Conservation (phyloP, 805 yeast genomes). For the Ogataea allantospora region DNA sequence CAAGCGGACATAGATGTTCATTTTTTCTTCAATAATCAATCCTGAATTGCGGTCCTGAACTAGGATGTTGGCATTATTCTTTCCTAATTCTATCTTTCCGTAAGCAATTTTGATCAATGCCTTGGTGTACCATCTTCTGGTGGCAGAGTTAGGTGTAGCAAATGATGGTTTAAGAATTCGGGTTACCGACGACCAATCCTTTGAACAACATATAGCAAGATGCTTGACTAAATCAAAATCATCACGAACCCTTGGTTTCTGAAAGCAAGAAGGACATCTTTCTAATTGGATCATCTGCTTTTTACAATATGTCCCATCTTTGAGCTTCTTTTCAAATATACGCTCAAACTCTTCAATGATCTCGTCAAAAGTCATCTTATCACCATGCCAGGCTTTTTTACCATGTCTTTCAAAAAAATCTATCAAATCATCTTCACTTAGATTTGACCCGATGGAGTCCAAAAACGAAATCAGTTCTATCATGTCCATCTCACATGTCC, state of each 20-base stretch:
- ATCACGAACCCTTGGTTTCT: slow-evolving; percentile 50
- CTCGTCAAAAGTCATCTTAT: slow-evolving; percentile 43
- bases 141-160: slow-evolving; percentile 78
- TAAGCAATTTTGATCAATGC: slow-evolving; percentile 79
- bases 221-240: slow-evolving; percentile 79
- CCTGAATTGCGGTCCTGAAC: slow-evolving; percentile 94
- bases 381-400: slow-evolving; percentile 55
- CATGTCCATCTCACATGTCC: slow-evolving; percentile 47
- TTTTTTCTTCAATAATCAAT: slow-evolving; percentile 85
- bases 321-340: slow-evolving; percentile 30
- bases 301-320: background rate
- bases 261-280: slow-evolving; percentile 79
- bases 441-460: slow-evolving; percentile 58
- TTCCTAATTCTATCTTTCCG: slow-evolving; percentile 83
- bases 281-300: slow-evolving; percentile 55
- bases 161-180: slow-evolving; percentile 63
- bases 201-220: slow-evolving; percentile 79
- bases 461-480: slow-evolving; percentile 64
- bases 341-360: slow-evolving; percentile 47
- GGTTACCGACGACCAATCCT: slow-evolving; percentile 69
- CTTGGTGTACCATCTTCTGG: slow-evolving; percentile 86
- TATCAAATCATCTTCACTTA: slow-evolving; percentile 54
- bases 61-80: slow-evolving; percentile 88
- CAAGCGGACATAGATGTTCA: slow-evolving; percentile 81
- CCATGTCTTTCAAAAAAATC: slow-evolving; percentile 47